phyloP scores from a whole-genome alignment of 2,329 filamentous ascomycete species.

The Parastagonospora avenae region DNA sequence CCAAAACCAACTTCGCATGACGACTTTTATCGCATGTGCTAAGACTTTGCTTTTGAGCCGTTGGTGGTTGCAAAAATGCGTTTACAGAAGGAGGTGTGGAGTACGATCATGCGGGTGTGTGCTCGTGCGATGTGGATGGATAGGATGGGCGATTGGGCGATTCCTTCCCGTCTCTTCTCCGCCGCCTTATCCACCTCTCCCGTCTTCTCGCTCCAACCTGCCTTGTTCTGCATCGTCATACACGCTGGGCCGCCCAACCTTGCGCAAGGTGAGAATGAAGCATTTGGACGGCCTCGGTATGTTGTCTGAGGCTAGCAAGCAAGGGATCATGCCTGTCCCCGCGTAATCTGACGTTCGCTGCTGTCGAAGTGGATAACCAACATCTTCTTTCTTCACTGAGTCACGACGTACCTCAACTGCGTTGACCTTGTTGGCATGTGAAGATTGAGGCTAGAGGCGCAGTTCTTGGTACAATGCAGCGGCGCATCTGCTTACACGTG shows the following conservation, averaged over 20 bases:
- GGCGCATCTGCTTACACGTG: slow-evolving; percentile 20
- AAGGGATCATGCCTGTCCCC: not conserved
- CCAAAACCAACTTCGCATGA: slow-evolving; percentile 24
- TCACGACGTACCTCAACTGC: not conserved
- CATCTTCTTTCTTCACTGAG: too few relatives aligned
- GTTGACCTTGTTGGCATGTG: not conserved
- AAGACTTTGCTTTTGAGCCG: slow-evolving; percentile 9
- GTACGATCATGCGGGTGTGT: slow-evolving; percentile 6
- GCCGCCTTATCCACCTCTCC: slow-evolving; percentile 6
- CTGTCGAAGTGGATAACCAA: too few relatives aligned
- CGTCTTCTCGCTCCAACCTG: slow-evolving; percentile 13
- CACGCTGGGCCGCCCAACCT: slow-evolving; percentile 1
- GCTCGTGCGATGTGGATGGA: too few relatives aligned
- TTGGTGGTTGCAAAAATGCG: slow-evolving; percentile 4
- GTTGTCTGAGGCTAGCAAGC: not conserved
- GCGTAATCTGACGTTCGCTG: not conserved
- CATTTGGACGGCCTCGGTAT: not conserved
- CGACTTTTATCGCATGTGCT: not conserved
- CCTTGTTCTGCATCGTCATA: slow-evolving; percentile 8
- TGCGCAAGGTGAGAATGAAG: slow-evolving; percentile 4
- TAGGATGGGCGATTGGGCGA: not conserved
- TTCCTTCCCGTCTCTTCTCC: slow-evolving; percentile 7
- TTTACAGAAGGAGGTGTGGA: slow-evolving; percentile 12
- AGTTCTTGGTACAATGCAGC: not conserved
- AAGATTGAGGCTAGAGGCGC: not conserved